Evolutionary conservation across 2,329 filamentous ascomycete species (phyloP).

Genomic region (Emmonsiellopsis sp.): DNA sequence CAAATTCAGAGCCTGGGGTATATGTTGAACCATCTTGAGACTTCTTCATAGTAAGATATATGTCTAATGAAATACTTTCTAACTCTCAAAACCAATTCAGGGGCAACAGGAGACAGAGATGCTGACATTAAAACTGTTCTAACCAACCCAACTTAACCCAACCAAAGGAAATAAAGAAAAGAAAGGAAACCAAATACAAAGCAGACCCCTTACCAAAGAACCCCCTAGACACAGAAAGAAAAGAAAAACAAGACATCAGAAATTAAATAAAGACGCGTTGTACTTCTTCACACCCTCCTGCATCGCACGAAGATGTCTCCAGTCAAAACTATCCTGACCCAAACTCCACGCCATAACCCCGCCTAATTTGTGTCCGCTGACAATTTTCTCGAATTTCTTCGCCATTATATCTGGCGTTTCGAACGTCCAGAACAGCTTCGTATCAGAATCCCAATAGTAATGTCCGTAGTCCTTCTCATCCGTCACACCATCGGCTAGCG

Average conservation of each 20-base stretch:
- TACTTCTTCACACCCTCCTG: not conserved
- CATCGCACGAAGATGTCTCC: conserved; percentile 37
- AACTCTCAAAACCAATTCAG: not conserved
- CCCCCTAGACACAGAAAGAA: not conserved
- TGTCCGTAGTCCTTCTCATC: conserved; percentile 53
- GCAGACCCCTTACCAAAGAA: not conserved
- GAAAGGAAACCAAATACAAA: not conserved
- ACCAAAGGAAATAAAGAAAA: not conserved
- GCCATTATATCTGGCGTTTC: conserved; percentile 54
- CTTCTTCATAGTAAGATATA: too few species aligned
- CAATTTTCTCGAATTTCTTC: conserved; percentile 53
- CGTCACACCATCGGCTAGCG: conserved; percentile 43
- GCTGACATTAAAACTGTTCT: not conserved
- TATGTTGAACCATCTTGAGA: too few species aligned
- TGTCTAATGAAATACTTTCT: too few species aligned
- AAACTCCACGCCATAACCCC: conserved; percentile 69
- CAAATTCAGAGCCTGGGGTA: too few species aligned
- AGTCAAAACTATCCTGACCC: conserved; percentile 51
- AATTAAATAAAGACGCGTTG: not conserved
- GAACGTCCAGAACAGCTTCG: conserved; percentile 63
- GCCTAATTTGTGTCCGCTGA: conserved; percentile 48
- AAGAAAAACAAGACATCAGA: not conserved
- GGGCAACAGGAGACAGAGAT: not conserved
- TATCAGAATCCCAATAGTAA: conserved; percentile 55
- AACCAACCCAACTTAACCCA: not conserved